Conservation (phyloP, 2,329 filamentous ascomycete species). For the Fusarium sp. region DNA sequence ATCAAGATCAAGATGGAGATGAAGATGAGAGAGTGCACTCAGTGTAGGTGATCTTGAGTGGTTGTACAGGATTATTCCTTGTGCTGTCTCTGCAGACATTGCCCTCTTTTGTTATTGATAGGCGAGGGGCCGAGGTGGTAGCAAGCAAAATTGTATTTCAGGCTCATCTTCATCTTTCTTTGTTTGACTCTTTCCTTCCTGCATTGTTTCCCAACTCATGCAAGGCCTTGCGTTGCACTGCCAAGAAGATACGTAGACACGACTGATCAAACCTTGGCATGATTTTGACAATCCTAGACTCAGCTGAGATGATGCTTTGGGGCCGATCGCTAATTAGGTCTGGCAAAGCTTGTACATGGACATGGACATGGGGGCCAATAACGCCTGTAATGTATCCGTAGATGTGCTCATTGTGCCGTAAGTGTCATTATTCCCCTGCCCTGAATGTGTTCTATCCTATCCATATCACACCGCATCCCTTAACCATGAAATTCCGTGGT, state of each 20-base stretch:
- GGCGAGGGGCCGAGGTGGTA: neutral
- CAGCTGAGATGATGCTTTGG: conserved; percentile 41
- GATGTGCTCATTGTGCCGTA: neutral
- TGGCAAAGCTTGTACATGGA: conserved; percentile 6
- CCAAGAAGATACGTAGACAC: neutral
- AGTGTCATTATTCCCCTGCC: neutral
- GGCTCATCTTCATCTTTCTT: neutral
- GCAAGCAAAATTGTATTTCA: neutral
- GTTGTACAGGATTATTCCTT: conserved; percentile 7
- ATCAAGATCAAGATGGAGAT: neutral
- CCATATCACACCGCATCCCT: conserved; percentile 25
- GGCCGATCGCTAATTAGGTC: conserved; percentile 8
- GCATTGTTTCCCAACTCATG: neutral
- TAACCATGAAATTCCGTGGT: conserved; percentile 6
- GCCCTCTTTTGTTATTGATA: neutral
- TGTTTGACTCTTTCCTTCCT: neutral
- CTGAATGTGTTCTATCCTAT: conserved; percentile 4
- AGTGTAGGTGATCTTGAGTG: neutral
- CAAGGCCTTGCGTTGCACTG: neutral
- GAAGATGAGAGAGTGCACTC: neutral
- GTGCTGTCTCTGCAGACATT: neutral
- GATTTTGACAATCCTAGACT: conserved; percentile 36
- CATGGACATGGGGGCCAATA: conserved; percentile 20
- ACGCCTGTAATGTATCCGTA: neutral
- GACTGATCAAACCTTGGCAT: neutral